Evolutionary conservation across 2,329 filamentous ascomycete genomes (phyloP).

Genomic region (Nigrograna mackinnonii): DNA sequence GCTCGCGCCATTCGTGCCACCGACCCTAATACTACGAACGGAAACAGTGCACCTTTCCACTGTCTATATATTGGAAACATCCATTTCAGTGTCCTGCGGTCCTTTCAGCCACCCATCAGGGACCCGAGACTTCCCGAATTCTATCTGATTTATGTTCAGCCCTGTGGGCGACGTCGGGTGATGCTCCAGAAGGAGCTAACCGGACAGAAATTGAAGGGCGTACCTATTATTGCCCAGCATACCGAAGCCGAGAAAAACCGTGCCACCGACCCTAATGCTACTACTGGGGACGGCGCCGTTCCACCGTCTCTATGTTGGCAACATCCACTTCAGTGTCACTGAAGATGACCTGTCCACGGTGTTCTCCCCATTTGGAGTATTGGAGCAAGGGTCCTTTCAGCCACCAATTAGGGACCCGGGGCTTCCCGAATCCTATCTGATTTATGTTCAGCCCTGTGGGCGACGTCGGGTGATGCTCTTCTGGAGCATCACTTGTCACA

Average conservation of each 20-base stretch:
- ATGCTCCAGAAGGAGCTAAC: too few species aligned
- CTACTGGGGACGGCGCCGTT: constrained; percentile 81
- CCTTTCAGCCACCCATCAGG: too few species aligned
- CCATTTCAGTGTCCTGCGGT: constrained; percentile 99
- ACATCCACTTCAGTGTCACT: constrained; percentile 99
- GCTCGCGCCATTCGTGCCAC: constrained; percentile 90
- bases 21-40: constrained; percentile 57
- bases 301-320: constrained; percentile 97
- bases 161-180: too few species aligned
- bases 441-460: too few species aligned
- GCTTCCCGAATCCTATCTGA: too few species aligned
- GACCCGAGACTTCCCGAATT: too few species aligned
- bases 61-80: constrained; percentile 99
- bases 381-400: too few species aligned
- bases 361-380: constrained; percentile 95
- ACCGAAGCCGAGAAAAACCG: constrained; percentile 99
- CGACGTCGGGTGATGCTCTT: too few species aligned
- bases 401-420: too few species aligned
- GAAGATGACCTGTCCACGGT: constrained; percentile 94
- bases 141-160: too few species aligned
- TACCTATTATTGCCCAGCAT: constrained; percentile 96
- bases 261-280: constrained; percentile 63
- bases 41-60: constrained; percentile 91
- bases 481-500: neutral
- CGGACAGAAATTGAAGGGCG: constrained; percentile 96